phyloP scores from a whole-genome alignment of 2,329 filamentous ascomycete species.

The Colletotrichum trifolii region DNA sequence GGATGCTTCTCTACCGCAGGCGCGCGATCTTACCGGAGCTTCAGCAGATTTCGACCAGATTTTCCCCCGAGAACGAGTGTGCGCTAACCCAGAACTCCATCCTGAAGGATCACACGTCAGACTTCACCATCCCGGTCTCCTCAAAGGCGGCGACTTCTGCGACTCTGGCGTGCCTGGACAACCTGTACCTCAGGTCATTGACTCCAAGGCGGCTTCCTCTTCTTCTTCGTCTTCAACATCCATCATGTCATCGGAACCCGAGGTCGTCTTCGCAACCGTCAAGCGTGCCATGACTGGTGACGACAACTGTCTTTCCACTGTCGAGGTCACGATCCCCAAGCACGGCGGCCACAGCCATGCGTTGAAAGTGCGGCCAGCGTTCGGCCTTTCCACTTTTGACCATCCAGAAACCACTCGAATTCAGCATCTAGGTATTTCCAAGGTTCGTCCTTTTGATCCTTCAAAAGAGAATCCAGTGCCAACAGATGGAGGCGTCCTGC shows the following conservation, averaged over 20 bases:
- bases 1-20: not conserved
- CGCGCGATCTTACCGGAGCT: not conserved
- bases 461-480: constrained; percentile 15
- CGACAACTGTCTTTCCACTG: constrained; percentile 28
- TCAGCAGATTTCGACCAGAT: not conserved
- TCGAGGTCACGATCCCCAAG: constrained; percentile 33
- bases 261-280: constrained; percentile 37
- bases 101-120: constrained; percentile 28
- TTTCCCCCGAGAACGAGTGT: constrained; percentile 21
- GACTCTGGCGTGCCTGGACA: constrained; percentile 37
- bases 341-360: constrained; percentile 39
- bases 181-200: constrained; percentile 14
- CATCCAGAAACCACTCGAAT: constrained; percentile 20
- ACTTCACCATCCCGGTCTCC: constrained; percentile 36
- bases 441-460: constrained; percentile 38
- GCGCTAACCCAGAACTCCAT: constrained; percentile 35
- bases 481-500: not conserved
- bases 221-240: constrained; percentile 32
- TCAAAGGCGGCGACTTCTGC: constrained; percentile 39
- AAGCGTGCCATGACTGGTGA: constrained; percentile 35
- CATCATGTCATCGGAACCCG: constrained; percentile 29
- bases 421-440: constrained; percentile 36
- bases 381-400: constrained; percentile 34
- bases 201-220: constrained; percentile 3
- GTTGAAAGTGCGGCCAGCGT: constrained; percentile 43